Evolutionary conservation across 768 basidiomycete genomes (phyloP).

Genomic region (Boletus speciosus): DNA sequence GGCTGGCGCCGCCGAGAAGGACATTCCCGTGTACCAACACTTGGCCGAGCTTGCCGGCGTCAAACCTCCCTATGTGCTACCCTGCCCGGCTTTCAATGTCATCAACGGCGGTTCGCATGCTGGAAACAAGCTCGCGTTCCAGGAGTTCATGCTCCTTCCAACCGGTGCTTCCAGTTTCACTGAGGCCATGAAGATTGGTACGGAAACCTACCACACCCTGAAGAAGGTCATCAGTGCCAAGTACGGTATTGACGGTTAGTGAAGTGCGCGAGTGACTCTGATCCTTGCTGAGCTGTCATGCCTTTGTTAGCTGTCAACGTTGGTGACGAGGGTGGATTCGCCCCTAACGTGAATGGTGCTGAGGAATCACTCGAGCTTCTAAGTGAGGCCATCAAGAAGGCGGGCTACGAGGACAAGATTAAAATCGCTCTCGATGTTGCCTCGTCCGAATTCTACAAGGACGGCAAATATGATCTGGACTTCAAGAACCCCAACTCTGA

Average conservation of each 20-base stretch:
- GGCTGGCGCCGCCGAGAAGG: conserved; percentile 94
- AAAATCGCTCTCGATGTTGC: conserved; percentile 98
- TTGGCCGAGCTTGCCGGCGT: conserved; percentile 94
- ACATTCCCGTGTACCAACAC: conserved; percentile 93
- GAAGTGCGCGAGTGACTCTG: background rate
- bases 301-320: conserved; percentile 82
- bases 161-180: conserved; percentile 89
- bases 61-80: conserved; percentile 90
- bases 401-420: conserved; percentile 97
- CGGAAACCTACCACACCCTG: conserved; percentile 95
- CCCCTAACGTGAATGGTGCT: conserved; percentile 95
- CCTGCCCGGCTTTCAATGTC: conserved; percentile 94
- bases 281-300: conserved; percentile 1
- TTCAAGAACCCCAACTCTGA: conserved; percentile 99
- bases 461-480: conserved; percentile 98
- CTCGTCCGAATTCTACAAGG: conserved; percentile 99
- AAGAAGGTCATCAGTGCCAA: conserved; percentile 99
- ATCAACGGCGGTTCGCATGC: conserved; percentile 99
- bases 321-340: conserved; percentile 99
- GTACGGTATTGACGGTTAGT: conserved; percentile 95
- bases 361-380: conserved; percentile 97
- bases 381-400: conserved; percentile 93
- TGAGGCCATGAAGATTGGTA: conserved; percentile 98
- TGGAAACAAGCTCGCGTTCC: conserved; percentile 99
- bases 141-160: conserved; percentile 99